These are phyloP conservation scores for Sporothrix curviconia DNA, from an alignment of 2,329 filamentous ascomycete genomes.

Conservation along the genomic window DNA sequence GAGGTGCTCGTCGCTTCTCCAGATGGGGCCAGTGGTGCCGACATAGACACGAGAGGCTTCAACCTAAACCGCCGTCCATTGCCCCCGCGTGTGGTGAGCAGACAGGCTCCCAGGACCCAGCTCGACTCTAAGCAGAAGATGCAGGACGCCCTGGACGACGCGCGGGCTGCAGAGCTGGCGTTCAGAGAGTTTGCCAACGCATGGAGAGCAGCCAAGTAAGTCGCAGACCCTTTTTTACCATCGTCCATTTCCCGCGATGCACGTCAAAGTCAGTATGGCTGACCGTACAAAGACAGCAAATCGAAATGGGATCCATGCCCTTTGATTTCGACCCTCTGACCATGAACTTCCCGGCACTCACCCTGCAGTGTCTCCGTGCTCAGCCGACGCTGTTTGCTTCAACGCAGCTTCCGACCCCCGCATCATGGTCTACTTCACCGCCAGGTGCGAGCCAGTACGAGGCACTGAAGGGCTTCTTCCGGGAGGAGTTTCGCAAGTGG, in stretches of 20 bases:
- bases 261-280: no score
- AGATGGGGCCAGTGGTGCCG: constrained; percentile 33
- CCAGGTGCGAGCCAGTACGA: constrained; percentile 69
- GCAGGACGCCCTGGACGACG: constrained; percentile 69
- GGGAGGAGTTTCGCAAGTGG: constrained; percentile 61
- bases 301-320: constrained; percentile 49
- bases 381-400: constrained; percentile 78
- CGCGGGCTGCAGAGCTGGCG: constrained; percentile 75
- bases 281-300: constrained; percentile 27
- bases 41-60: constrained; percentile 17
- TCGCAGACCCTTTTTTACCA: not conserved
- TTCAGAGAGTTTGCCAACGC: constrained; percentile 76
- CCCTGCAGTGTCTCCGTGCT: constrained; percentile 70
- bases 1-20: constrained; percentile 53
- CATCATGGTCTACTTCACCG: constrained; percentile 74
- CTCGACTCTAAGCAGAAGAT: constrained; percentile 58
- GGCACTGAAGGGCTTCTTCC: constrained; percentile 61
- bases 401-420: constrained; percentile 68
- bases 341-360: constrained; percentile 79
- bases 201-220: constrained; percentile 75
- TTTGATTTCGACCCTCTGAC: constrained; percentile 80
- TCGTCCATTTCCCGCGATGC: no score
- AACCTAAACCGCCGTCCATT: constrained; percentile 32
- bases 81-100: constrained; percentile 40
- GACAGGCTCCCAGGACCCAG: constrained; percentile 50